These are phyloP conservation scores for Starmerella floris DNA, from an alignment of 805 yeast genomes.

Conservation along the genomic window DNA sequence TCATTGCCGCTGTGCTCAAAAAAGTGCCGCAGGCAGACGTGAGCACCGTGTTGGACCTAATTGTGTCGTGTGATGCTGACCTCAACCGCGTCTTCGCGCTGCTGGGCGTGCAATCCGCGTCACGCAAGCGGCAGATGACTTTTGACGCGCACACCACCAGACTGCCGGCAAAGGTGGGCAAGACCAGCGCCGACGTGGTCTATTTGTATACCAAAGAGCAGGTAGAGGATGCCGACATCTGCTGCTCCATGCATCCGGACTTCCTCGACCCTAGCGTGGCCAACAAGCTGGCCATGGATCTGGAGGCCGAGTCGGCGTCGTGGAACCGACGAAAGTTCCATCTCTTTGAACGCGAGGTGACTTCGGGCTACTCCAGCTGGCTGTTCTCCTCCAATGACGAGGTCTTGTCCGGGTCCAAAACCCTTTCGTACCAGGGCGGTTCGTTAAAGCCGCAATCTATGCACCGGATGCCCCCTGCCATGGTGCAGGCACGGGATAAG, in stretches of 20 bases:
- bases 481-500: conserved; percentile 32
- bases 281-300: conserved; percentile 31
- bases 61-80: conserved; percentile 43
- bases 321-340: conserved; percentile 40
- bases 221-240: conserved; percentile 32
- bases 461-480: conserved; percentile 30
- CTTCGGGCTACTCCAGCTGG: conserved; percentile 42
- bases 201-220: conserved; percentile 40
- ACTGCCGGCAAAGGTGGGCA: conserved; percentile 3
- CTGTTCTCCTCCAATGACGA: conserved; percentile 26
- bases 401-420: conserved; percentile 11
- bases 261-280: conserved; percentile 43
- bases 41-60: conserved; percentile 37
- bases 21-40: conserved; percentile 35
- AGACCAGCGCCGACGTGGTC: conserved; percentile 9
- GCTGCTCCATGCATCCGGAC: conserved; percentile 39
- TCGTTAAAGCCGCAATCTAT: conserved; percentile 19
- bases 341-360: conserved; percentile 49
- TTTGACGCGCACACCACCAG: conserved; percentile 8
- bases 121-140: conserved; percentile 16
- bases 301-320: conserved; percentile 31
- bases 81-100: conserved; percentile 32
- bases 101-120: conserved; percentile 24
- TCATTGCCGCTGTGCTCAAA: conserved; percentile 18
- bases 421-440: conserved; percentile 31